phyloP scores from a whole-genome alignment of 345 rosid species.

The Chamaenerion angustifolium region DNA sequence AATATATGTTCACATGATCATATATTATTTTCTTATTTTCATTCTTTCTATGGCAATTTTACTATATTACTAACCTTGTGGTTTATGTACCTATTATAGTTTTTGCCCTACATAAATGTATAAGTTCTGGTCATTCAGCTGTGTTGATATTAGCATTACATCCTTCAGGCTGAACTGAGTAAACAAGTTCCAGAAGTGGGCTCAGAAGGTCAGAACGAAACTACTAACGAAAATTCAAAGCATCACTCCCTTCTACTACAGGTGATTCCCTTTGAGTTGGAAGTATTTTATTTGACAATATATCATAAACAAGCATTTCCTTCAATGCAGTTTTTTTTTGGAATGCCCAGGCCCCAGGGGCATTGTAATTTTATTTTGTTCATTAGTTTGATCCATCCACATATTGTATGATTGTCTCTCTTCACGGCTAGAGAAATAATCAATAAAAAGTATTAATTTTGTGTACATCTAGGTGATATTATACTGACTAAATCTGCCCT shows the following conservation, averaged over 20 bases:
- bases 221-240: slow-evolving; percentile 22
- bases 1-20: too few relatives aligned
- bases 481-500: not conserved
- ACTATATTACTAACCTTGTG: too few relatives aligned
- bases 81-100: too few relatives aligned
- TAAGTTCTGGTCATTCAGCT: too few relatives aligned
- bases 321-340: too few relatives aligned
- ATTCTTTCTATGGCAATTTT: too few relatives aligned
- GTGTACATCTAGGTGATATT: too few relatives aligned
- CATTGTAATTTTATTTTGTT: not conserved
- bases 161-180: slow-evolving; percentile 61
- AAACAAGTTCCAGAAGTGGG: slow-evolving; percentile 32
- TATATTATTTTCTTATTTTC: too few relatives aligned
- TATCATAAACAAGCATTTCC: not conserved
- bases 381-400: not conserved
- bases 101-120: too few relatives aligned
- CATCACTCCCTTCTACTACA: slow-evolving; percentile 68
- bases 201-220: slow-evolving; percentile 16
- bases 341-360: not conserved
- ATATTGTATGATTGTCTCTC: too few relatives aligned
- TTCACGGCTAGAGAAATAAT: too few relatives aligned
- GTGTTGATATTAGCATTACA: slow-evolving; percentile 1
- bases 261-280: slow-evolving; percentile 21
- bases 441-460: too few relatives aligned
- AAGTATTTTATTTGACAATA: not conserved